Conservation (phyloP, 1,284 basidiomycete species). For the Flammula alnicola region DNA sequence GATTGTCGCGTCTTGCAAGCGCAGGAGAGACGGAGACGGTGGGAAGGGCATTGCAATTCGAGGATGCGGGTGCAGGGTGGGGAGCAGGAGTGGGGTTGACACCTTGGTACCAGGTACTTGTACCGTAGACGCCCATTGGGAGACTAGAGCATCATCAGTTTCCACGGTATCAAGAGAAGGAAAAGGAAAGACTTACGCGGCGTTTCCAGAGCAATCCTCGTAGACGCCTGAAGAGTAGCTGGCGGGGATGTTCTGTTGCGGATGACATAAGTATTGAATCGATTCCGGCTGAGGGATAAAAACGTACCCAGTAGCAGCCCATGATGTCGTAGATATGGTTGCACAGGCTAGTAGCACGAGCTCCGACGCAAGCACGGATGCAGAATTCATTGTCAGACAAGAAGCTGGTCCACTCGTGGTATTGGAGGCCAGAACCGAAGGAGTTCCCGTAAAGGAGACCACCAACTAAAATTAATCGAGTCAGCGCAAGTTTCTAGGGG, state of each 20-base stretch:
- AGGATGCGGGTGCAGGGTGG: conserved; percentile 52
- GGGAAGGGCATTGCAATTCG: conserved; percentile 48
- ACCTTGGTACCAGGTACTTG: conserved; percentile 64
- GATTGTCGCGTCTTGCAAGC: conserved; percentile 28
- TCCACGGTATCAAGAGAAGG: neutral
- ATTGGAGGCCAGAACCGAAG: conserved; percentile 50
- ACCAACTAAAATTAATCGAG: conserved; percentile 42
- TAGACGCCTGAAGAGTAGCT: conserved; percentile 54
- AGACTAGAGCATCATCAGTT: conserved; percentile 28
- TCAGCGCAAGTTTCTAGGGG: neutral
- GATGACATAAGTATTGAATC: neutral
- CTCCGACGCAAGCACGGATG: conserved; percentile 64
- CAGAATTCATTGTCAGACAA: conserved; percentile 62
- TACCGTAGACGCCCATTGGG: conserved; percentile 68
- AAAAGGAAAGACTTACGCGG: conserved; percentile 41
- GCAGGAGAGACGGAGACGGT: conserved; percentile 45
- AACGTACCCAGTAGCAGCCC: conserved; percentile 57
- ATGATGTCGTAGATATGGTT: conserved; percentile 59
- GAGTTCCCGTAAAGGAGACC: conserved; percentile 65
- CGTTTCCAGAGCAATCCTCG: conserved; percentile 55
- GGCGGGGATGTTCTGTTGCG: conserved; percentile 52
- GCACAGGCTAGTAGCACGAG: conserved; percentile 59
- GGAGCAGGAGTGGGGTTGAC: conserved; percentile 52
- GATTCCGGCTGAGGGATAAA: neutral
- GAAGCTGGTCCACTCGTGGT: conserved; percentile 62